Evolutionary conservation across 495 filamentous ascomycete genomes (phyloP).

Genomic region (Bryoglossum gracile): DNA sequence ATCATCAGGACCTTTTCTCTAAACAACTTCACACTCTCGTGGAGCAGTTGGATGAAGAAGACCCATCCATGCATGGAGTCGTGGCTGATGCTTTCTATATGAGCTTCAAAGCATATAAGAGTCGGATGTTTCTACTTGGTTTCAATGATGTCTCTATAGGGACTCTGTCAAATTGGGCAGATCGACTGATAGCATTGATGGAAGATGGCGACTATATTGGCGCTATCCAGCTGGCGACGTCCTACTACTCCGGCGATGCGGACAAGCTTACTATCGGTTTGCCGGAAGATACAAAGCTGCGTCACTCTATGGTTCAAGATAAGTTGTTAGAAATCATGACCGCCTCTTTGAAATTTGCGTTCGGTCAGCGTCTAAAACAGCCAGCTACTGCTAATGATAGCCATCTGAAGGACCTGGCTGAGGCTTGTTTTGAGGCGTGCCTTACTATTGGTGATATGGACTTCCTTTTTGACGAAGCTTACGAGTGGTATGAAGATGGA

Average conservation of each 20-base stretch:
- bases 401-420: constrained; percentile 70
- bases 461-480: constrained; percentile 87
- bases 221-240: constrained; percentile 82
- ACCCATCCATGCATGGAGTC: constrained; percentile 85
- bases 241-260: constrained; percentile 80
- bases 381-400: constrained; percentile 41
- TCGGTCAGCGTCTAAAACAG: constrained; percentile 51
- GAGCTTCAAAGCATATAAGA: constrained; percentile 94
- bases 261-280: constrained; percentile 91
- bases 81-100: constrained; percentile 97
- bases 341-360: constrained; percentile 86
- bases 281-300: constrained; percentile 69
- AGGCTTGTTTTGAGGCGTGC: constrained; percentile 76
- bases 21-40: constrained; percentile 75
- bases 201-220: constrained; percentile 89
- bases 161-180: constrained; percentile 95
- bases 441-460: constrained; percentile 65
- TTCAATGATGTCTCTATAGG: constrained; percentile 86
- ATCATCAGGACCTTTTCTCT: constrained; percentile 82
- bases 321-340: constrained; percentile 91
- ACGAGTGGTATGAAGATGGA: constrained; percentile 78
- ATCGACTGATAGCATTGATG: constrained; percentile 90
- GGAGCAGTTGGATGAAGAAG: constrained; percentile 81
- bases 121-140: constrained; percentile 83
- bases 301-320: constrained; percentile 79